phyloP scores from a whole-genome alignment of 2,329 filamentous ascomycete genomes.

The Herpotrichia juniperi region DNA sequence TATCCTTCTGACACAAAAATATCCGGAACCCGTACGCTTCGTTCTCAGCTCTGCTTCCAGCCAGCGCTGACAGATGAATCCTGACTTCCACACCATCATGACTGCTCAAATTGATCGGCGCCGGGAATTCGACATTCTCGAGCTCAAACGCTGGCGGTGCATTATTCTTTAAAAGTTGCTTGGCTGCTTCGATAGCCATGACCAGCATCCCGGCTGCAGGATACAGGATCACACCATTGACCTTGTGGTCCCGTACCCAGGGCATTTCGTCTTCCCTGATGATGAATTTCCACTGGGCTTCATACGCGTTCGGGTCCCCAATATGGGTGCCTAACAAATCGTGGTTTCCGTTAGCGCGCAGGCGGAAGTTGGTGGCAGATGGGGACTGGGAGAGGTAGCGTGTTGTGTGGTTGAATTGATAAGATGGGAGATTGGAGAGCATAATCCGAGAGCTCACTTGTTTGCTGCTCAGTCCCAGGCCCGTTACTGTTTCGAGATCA shows the following conservation, averaged over 20 bases:
- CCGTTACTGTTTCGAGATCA: too few species aligned
- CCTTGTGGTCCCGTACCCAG: constrained; percentile 13
- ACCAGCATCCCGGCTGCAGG: constrained; percentile 51
- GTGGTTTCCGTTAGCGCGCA: not conserved
- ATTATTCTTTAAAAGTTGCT: not conserved
- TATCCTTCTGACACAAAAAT: too few species aligned
- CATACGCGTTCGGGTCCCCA: not conserved
- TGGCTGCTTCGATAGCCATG: constrained; percentile 35
- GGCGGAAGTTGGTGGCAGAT: not conserved
- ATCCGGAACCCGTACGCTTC: too few species aligned
- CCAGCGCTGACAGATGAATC: too few species aligned
- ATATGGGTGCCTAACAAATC: constrained; percentile 8
- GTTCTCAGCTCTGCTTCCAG: too few species aligned
- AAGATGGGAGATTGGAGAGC: constrained; percentile 24
- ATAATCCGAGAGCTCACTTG: too few species aligned
- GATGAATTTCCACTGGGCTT: constrained; percentile 9
- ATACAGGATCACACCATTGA: not conserved
- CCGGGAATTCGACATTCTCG: too few species aligned
- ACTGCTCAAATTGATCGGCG: too few species aligned
- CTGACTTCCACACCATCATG: too few species aligned
- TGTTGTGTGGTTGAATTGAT: constrained; percentile 32
- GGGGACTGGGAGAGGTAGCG: constrained; percentile 21
- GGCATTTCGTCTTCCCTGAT: constrained; percentile 7
- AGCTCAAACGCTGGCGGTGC: too few species aligned
- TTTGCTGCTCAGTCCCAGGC: too few species aligned